Evolutionary conservation across 176 grass and related monocot genomes (phyloP), one percentile per base, ranked within the genome.

Genomic region (Zea luxurians): DNA sequence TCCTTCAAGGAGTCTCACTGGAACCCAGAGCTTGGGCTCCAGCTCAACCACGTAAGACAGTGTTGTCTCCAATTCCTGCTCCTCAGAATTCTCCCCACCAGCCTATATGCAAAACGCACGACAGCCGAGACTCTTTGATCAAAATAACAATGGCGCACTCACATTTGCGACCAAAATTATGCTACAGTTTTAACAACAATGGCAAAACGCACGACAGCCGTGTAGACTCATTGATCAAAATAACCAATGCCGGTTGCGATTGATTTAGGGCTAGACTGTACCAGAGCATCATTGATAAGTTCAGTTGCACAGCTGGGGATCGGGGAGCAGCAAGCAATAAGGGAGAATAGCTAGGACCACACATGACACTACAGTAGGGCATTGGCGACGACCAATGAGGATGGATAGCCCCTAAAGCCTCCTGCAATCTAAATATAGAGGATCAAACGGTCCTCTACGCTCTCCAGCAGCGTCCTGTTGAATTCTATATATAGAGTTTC

Each of bases 11-110:
- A 97, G 61, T 64, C 70, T 75, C 13, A 91, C 86, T 3, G 94
- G 94, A 63, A 97, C 84, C 91, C 91, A 91, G 61, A 97, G 85
- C 79, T 97, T 97, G 1, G 94, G 91, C 35, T 93, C 88, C 72
- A 97, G 79, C 76, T 97, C 94, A n/a, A 93, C 89, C 18, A 55
- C 16, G 47, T 97, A 97, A 4, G 79, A 84, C 48, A 97, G 84
- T 71, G 70, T 89, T 4, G 91, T 92, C 71, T 76, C 80, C 49
- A 88, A 85, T 78, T 83, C 78, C 13, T 80, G 55, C 3, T 15
- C 61, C 0, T 0, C 61, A 48, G 72, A 81, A 66, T 34, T 66
- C 58, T 64, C 13, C 11, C 12, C 8, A 20, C 54, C 73, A 54
- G 67, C 84, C 93, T 92, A 65, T 92, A 65, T 34, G 87, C 6